phyloP scores from a whole-genome alignment of 371 early-diverging fungal genomes.

The Mortierella sp. region DNA sequence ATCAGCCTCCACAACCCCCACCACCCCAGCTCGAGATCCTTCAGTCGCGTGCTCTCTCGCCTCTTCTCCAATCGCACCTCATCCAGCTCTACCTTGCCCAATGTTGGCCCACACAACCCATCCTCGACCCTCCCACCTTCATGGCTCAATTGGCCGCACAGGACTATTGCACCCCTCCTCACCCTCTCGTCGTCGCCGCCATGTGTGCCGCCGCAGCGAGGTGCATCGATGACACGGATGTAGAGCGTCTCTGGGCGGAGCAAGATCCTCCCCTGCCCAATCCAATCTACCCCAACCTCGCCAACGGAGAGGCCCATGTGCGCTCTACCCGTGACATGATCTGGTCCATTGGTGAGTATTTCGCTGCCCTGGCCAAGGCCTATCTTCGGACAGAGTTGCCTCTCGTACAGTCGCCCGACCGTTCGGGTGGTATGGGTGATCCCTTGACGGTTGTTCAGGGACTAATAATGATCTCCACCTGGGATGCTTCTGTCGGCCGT shows the following conservation, averaged over 20 bases:
- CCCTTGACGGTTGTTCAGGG: slow-evolving; percentile 57
- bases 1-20: slow-evolving; percentile 27
- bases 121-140: slow-evolving; percentile 55
- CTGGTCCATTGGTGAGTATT: slow-evolving; percentile 56
- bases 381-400: slow-evolving; percentile 55
- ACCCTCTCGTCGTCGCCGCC: slow-evolving; percentile 48
- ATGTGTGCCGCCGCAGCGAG: slow-evolving; percentile 54
- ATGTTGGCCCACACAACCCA: slow-evolving; percentile 51
- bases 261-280: slow-evolving; percentile 56
- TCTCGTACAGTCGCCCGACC: slow-evolving; percentile 53
- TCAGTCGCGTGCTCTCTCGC: slow-evolving; percentile 53
- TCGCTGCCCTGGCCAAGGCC: slow-evolving; percentile 51
- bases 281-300: slow-evolving; percentile 49
- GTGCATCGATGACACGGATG: slow-evolving; percentile 53
- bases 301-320: slow-evolving; percentile 50
- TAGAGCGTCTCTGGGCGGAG: slow-evolving; percentile 52
- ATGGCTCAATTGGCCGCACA: slow-evolving; percentile 52
- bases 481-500: slow-evolving; percentile 56
- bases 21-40: slow-evolving; percentile 54
- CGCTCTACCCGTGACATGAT: slow-evolving; percentile 53
- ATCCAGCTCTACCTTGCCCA: slow-evolving; percentile 54
- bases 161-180: slow-evolving; percentile 52
- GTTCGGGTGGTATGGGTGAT: slow-evolving; percentile 54
- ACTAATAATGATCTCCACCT: slow-evolving; percentile 52
- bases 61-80: slow-evolving; percentile 53